Conservation (phyloP, 2,329 filamentous ascomycete species). For the Alternaria sp. region DNA sequence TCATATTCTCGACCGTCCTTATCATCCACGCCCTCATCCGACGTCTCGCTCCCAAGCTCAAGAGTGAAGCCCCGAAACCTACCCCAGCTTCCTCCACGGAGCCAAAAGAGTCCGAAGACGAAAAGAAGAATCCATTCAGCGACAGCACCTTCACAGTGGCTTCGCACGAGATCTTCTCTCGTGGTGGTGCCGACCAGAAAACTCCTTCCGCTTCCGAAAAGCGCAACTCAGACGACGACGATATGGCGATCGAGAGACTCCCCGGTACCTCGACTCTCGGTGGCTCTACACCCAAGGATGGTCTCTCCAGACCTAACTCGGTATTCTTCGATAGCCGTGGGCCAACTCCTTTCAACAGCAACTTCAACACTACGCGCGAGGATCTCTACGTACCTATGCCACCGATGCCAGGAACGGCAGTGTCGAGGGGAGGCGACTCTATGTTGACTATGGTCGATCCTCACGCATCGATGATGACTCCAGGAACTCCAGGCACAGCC, state of each 20-base stretch:
- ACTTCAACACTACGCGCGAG: conserved; percentile 23
- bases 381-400: conserved; percentile 12
- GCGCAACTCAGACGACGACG: conserved; percentile 22
- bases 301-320: conserved; percentile 28
- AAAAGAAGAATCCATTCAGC: conserved; percentile 11
- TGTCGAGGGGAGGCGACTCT: conserved; percentile 8
- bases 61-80: conserved; percentile 3
- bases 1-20: conserved; percentile 37
- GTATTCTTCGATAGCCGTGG: conserved; percentile 31
- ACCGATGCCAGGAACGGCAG: background rate
- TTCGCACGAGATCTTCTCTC: background rate
- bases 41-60: conserved; percentile 21
- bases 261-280: conserved; percentile 26
- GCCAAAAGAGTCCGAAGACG: background rate
- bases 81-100: background rate
- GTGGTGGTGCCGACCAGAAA: background rate
- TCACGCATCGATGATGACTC: background rate
- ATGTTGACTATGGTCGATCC: conserved; percentile 25
- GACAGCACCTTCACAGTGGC: conserved; percentile 1
- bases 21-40: conserved; percentile 40
- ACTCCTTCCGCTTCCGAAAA: conserved; percentile 10
- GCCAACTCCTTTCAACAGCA: conserved; percentile 30
- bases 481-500: background rate
- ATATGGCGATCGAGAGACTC: conserved; percentile 31
- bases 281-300: conserved; percentile 23